Base-by-base conservation (phyloP, 1,284 basidiomycete species). In the Naganishia albida region DNA sequence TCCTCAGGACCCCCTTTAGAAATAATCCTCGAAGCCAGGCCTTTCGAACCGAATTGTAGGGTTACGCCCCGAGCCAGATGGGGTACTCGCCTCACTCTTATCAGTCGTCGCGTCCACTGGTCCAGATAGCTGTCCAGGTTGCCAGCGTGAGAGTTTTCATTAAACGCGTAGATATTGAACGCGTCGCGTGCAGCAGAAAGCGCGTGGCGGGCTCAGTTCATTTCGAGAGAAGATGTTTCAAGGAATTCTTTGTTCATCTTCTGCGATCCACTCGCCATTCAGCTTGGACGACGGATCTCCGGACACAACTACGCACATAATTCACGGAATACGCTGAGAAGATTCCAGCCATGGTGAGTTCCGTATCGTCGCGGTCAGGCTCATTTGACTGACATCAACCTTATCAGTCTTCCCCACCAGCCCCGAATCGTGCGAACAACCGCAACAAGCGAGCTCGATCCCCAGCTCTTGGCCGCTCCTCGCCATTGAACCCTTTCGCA, bases 391-490 rank as follows among this genome's bases (percentile, higher is more conserved):
- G 13, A 15, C 39, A 20, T 34, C 30, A 7, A 12, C n/a, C 55
- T 16, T 34, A 10, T 40, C 53, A 46, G 43, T 56, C 54, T 50
- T 48, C 53, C 20, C 44, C 54, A 30, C 63, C 63, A 7, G 38
- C 28, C 26, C 63, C 40, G 15, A 54, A 44, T 34, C 62, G 25
- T 42, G 39, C 55, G 23, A 50, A 57, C 25, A 48, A 44, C 34
- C 63, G 75, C 42, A 69, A 72, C 39, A 80, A 80, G 68, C 75
- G 79, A 39, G 68, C 69, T 26, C 74, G 78, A 15, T 71, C 72
- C 16, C 62, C 42, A 28, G 70, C 50, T 26, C 68, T 51, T 20
- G 64, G 18, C 48, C 54, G 59, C 28, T 69, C 67, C 8, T 72
- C 67, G 2, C 68, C 72, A 15, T 20, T 53, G 50, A 54, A 52